Evolutionary conservation across 257 asterid species (phyloP), one percentile per base, ranked within the genome.

Genomic region (Petunia secreta): DNA sequence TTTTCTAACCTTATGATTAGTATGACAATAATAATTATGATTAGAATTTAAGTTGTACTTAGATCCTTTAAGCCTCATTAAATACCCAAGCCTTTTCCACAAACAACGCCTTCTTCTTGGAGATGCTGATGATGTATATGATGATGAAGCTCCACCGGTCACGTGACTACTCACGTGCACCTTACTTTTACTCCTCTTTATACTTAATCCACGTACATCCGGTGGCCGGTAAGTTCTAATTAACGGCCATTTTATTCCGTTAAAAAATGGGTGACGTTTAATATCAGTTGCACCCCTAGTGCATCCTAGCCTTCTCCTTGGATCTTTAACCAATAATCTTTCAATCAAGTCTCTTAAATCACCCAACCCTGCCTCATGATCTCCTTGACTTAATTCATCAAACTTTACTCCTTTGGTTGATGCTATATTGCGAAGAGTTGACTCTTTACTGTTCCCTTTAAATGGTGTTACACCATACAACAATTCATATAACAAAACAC

Each of bases 211-310:
- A 39, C 94, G 92, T 2, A 92, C 82, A 65, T 93, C 99, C 86
- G 99, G 99, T 43, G 97, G 90, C 84, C 92, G 87, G 89, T 85
- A 92, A 13, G 89, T 88, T 39, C 98, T 86, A 55, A 95, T 90
- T 82, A 95, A 84, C 85, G 98, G 97, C 99, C 99, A 95, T 85
- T 95, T 95, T 40, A 95, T 79, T 3, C 94, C 99, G 83, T 89
- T 75, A 34, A 95, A 95, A 44, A 95, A 95, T 4, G 97, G 96
- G 89, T 95, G 99, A 0, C 96, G 92, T 82, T 95, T 95, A 64
- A 95, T 89, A 59, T 95, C 99, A 62, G 98, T 92, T 8, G 99
- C 98, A 37, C 99, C 99, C 83, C 86, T 84, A 43, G 87, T 82
- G 87, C 94, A 85, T n/a, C 99, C 99, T 41, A 93, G 90, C 86